Percentiles rank a stretch among this genome's conserved stretches.
Evolutionary conservation across 78 protist species (phyloP).

Genomic region (Pigoraptor vietnamica): DNA sequence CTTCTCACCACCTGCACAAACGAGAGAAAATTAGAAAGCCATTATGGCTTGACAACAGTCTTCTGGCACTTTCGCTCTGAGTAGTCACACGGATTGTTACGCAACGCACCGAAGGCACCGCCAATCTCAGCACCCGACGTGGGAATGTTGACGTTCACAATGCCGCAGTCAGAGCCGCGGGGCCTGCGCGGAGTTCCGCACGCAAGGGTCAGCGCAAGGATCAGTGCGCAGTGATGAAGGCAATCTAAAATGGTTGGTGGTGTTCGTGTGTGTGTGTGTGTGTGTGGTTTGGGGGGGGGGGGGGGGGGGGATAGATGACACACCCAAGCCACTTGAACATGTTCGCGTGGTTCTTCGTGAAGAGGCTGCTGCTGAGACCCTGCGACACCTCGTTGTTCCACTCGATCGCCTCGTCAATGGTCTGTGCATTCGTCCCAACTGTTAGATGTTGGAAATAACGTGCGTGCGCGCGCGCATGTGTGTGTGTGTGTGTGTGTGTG

Average conservation of each 20-base stretch:
- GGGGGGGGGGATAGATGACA: not conserved
- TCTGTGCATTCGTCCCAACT: too few species aligned
- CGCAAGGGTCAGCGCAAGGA: not conserved
- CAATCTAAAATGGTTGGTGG: too few species aligned
- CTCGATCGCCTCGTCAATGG: slow-evolving; percentile 74
- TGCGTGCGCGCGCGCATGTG: too few species aligned
- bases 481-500: too few species aligned
- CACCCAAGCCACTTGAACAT: slow-evolving; percentile 70
- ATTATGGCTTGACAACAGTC: too few species aligned
- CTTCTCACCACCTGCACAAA: slow-evolving; percentile 67
- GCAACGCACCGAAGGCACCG: slow-evolving; percentile 84
- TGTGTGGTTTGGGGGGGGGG: too few species aligned
- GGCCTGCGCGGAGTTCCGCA: slow-evolving; percentile 34
- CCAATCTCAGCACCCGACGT: slow-evolving; percentile 92
- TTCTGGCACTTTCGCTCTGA: too few species aligned
- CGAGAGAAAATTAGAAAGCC: too few species aligned
- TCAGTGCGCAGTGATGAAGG: too few species aligned
- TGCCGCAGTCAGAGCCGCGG: slow-evolving; percentile 86
- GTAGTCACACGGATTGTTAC: too few species aligned
- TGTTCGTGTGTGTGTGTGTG: too few species aligned
- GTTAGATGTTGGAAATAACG: too few species aligned
- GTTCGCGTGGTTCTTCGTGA: slow-evolving; percentile 57
- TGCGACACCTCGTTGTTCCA: slow-evolving; percentile 77
- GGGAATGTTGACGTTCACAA: slow-evolving; percentile 81
- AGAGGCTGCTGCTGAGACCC: slow-evolving; percentile 70